phyloP scores from a whole-genome alignment of 2,329 filamentous ascomycete genomes.

The Madurella mycetomatis region DNA sequence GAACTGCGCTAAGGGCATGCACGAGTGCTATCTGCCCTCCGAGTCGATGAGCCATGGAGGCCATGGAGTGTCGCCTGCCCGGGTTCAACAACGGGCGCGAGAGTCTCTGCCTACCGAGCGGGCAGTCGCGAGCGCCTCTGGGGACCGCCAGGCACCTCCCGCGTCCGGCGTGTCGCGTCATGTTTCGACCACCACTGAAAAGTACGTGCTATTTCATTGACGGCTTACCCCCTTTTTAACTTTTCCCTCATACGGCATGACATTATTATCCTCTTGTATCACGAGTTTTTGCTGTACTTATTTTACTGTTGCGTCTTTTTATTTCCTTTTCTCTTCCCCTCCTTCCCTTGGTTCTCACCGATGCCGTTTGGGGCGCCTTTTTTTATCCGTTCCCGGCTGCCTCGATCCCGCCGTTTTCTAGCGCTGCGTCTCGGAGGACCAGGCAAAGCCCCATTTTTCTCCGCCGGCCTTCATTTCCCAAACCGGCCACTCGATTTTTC shows the following conservation, averaged over 20 bases:
- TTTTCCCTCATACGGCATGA: background rate
- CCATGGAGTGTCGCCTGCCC: conserved; percentile 55
- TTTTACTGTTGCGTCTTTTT: background rate
- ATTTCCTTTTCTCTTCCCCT: conserved; percentile 4
- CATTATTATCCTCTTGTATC: background rate
- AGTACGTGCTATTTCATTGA: conserved; percentile 37
- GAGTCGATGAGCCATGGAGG: conserved; percentile 55
- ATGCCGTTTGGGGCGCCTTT: conserved; percentile 16
- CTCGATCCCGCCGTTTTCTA: conserved; percentile 22
- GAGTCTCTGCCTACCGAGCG: conserved; percentile 53
- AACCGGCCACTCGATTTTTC: conserved; percentile 21
- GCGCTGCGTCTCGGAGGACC: conserved; percentile 21
- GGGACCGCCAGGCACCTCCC: conserved; percentile 42
- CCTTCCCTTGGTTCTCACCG: conserved; percentile 3
- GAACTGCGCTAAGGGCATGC: conserved; percentile 61
- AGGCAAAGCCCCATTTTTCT: conserved; percentile 25
- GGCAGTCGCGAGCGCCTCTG: conserved; percentile 40
- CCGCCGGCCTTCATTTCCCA: conserved; percentile 27
- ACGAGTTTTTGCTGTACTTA: conserved; percentile 2
- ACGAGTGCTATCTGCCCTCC: conserved; percentile 59
- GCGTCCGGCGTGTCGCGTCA: conserved; percentile 45
- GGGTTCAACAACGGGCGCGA: conserved; percentile 47
- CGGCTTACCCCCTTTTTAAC: background rate
- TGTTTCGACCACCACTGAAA: conserved; percentile 46
- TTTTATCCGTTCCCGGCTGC: conserved; percentile 15